A percentile compares a stretch with the other conserved stretches of the same genome.
These are phyloP conservation scores for Pelargonium fulgidum DNA, from an alignment of 441 rosid species.

Conservation along the genomic window DNA sequence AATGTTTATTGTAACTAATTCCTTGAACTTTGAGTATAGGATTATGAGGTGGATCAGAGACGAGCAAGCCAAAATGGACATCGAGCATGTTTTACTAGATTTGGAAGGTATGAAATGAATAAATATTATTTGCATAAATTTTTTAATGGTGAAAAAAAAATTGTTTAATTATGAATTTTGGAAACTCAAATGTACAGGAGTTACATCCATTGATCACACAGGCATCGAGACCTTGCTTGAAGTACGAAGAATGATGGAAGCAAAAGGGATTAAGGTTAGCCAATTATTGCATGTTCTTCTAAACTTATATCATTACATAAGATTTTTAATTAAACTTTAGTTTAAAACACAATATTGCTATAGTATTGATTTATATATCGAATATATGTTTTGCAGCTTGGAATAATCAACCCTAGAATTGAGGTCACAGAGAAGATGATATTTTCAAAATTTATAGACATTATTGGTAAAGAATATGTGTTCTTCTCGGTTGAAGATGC, in stretches of 20 bases:
- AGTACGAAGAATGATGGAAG: constrained; percentile 38
- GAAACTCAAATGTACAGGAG: constrained; percentile 35
- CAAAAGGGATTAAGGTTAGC: constrained; percentile 46
- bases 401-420: constrained; percentile 61
- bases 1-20: too few relatives aligned
- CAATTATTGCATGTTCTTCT: not conserved
- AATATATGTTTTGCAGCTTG: constrained; percentile 35
- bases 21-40: constrained; percentile 35
- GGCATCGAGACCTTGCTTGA: constrained; percentile 64
- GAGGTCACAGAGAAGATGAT: constrained; percentile 81
- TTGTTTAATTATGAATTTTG: not conserved
- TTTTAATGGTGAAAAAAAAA: not conserved
- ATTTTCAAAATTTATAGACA: constrained; percentile 45
- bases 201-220: constrained; percentile 60
- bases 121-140: not conserved
- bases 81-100: constrained; percentile 64
- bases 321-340: not conserved
- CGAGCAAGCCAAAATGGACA: constrained; percentile 30
- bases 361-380: too few relatives aligned
- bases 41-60: constrained; percentile 58
- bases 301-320: too few relatives aligned
- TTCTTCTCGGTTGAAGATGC: constrained; percentile 67
- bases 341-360: not conserved
- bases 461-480: constrained; percentile 47
- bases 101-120: constrained; percentile 41